Base-by-base conservation (phyloP, 2,329 filamentous ascomycete species). In the Alternaria infectoria region DNA sequence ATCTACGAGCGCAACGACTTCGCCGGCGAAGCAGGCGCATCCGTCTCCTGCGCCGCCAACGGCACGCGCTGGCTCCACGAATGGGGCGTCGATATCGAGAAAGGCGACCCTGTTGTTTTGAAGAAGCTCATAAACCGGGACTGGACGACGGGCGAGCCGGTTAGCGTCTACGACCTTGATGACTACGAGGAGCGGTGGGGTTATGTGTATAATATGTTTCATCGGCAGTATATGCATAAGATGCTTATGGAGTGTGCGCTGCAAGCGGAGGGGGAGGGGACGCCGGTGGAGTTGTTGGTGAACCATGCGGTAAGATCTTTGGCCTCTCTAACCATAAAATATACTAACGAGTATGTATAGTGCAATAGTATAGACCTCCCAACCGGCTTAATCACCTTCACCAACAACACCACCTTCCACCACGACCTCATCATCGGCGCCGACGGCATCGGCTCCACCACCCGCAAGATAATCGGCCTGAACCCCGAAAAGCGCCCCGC, bases 41-140 rank as follows among this genome's bases (percentile, higher is more conserved):
- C 75, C 5, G 67, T 77, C 3, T 75, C 73, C 5, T 91, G 89
- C 69, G 90, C 90, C 1, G 89, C 90, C 10, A 92, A 92, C 69
- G 90, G 89, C 8, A 90, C 89, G 1, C 84, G 88, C 50, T 92
- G 89, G 89, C 80, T 92, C 8, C 86, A 90, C 64, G 88, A 90
- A 74, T 92, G 90, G 90, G 82, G 81, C 0, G 88, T 91, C 1
- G 87, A 91, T 69, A 82, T 91, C 2, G 80, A 80, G 13, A 88
- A 87, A 70, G 90, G 89, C 9, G 86, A 90, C 61, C 89, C 89
- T 0, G 89, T 92, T 2, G 81, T 91, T 1, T 79, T 92, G 52
- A 84, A 83, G 77, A 88, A 88, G 71, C 83, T 92, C 56, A 91
- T 92, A 80, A 90, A 88, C 74, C 85, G 87, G 4, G 89, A 91